These are phyloP conservation scores for Psidium guajava DNA, from an alignment of 345 rosid species.

Conservation along the genomic window DNA sequence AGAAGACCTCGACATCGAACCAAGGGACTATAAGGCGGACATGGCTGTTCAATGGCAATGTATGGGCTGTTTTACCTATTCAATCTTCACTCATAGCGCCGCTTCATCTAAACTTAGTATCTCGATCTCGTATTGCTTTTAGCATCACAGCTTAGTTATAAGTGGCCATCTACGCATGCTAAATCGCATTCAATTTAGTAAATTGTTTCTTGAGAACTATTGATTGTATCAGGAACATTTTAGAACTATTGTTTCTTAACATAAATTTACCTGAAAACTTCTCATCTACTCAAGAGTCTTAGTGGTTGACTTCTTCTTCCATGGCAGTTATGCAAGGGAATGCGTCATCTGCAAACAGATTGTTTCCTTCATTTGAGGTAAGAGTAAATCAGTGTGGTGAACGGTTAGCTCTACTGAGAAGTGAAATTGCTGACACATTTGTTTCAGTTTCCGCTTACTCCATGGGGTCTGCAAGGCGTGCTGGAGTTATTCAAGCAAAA, in stretches of 20 bases:
- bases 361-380: not conserved
- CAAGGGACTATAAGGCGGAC: constrained; percentile 18
- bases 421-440: not conserved
- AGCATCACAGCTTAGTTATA: not conserved
- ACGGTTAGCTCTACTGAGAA: not conserved
- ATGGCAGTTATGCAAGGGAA: not conserved
- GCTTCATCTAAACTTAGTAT: not conserved
- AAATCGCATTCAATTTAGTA: not conserved
- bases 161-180: not conserved
- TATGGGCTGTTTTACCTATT: constrained; percentile 1
- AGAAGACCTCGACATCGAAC: constrained; percentile 1
- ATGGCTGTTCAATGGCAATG: constrained; percentile 5
- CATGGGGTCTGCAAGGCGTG: constrained; percentile 9
- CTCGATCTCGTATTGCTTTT: not conserved
- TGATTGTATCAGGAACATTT: not conserved
- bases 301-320: not conserved
- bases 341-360: not conserved
- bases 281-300: not conserved
- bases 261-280: not conserved
- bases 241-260: too few species aligned
- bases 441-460: constrained; percentile 8
- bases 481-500: constrained; percentile 10
- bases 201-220: not conserved
- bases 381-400: not conserved
- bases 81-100: not conserved